Conservation (phyloP, 192 early-diverging fungal genomes). For the Dissophora ornata region DNA sequence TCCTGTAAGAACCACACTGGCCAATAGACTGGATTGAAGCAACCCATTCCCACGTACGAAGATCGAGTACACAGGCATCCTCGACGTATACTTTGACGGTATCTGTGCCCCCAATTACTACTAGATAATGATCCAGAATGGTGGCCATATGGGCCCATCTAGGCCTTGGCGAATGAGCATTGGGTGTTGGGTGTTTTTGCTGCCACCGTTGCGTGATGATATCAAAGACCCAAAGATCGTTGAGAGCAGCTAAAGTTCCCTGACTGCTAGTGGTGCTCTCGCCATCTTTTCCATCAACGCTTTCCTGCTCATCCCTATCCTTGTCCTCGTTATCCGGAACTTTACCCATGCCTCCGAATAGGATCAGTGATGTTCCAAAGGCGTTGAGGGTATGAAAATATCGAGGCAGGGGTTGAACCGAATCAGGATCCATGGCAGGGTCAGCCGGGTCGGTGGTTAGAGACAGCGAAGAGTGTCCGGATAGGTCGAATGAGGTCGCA, state of each 20-base stretch:
- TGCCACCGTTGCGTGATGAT: slow-evolving; percentile 46
- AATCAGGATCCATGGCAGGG: slow-evolving; percentile 27
- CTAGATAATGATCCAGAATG: slow-evolving; percentile 34
- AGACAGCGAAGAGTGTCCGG: slow-evolving; percentile 41
- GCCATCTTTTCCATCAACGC: slow-evolving; percentile 32
- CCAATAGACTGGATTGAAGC: slow-evolving; percentile 43
- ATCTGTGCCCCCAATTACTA: slow-evolving; percentile 52
- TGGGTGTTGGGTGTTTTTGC: slow-evolving; percentile 32
- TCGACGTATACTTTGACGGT: slow-evolving; percentile 44
- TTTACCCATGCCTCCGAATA: slow-evolving; percentile 48
- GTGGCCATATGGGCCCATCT: slow-evolving; percentile 52
- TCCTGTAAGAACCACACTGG: slow-evolving; percentile 47
- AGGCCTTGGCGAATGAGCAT: slow-evolving; percentile 33
- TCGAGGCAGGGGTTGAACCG: slow-evolving; percentile 29
- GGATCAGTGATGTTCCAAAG: slow-evolving; percentile 40
- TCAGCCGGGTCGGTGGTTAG: slow-evolving; percentile 44
- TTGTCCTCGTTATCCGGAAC: background rate
- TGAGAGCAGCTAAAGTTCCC: slow-evolving; percentile 23
- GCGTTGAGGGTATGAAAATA: slow-evolving; percentile 53
- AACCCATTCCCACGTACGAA: slow-evolving; percentile 52
- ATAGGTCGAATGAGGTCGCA: too few relatives aligned
- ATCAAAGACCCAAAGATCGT: slow-evolving; percentile 43
- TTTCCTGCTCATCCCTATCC: background rate
- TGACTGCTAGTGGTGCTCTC: background rate
- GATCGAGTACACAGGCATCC: slow-evolving; percentile 47